A percentile compares a stretch with the other conserved stretches of the same genome.
These are phyloP conservation scores for Oryza coarctata DNA, from an alignment of 176 grass and related monocot species.

Conservation along the genomic window DNA sequence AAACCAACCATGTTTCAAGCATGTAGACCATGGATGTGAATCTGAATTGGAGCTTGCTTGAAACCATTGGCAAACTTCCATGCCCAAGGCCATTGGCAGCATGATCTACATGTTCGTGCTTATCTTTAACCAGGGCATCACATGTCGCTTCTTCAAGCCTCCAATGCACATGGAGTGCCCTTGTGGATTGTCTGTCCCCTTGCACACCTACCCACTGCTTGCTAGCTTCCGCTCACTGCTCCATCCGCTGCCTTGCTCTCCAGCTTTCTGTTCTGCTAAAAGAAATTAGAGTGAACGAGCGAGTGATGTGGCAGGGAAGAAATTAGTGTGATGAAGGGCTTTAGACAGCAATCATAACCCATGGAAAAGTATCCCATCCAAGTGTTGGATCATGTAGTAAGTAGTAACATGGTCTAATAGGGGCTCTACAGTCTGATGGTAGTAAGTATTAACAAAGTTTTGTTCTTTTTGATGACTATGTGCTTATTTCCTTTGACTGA, in stretches of 20 bases:
- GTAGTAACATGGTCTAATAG: too few species aligned
- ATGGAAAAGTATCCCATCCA: too few species aligned
- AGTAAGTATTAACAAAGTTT: not conserved
- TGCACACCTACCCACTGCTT: not conserved
- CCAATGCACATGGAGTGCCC: not conserved
- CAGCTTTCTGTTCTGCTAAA: not conserved
- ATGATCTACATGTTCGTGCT: not conserved
- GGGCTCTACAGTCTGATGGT: not conserved
- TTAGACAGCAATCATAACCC: too few species aligned
- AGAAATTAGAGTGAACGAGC: too few species aligned
- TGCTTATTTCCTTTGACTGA: not conserved
- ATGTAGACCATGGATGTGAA: not conserved
- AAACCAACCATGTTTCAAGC: not conserved
- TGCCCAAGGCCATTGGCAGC: not conserved
- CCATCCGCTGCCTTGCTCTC: not conserved
- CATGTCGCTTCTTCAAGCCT: not conserved
- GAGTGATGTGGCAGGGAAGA: too few species aligned
- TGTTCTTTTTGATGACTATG: not conserved
- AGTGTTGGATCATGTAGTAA: too few species aligned
- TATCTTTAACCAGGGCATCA: not conserved
- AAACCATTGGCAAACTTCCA: not conserved
- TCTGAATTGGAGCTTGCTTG: not conserved
- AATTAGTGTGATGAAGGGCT: not conserved
- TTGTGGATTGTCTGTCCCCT: too few species aligned
- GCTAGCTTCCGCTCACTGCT: not conserved